phyloP scores from a whole-genome alignment of 768 basidiomycete species.

The Royoungia palumana region DNA sequence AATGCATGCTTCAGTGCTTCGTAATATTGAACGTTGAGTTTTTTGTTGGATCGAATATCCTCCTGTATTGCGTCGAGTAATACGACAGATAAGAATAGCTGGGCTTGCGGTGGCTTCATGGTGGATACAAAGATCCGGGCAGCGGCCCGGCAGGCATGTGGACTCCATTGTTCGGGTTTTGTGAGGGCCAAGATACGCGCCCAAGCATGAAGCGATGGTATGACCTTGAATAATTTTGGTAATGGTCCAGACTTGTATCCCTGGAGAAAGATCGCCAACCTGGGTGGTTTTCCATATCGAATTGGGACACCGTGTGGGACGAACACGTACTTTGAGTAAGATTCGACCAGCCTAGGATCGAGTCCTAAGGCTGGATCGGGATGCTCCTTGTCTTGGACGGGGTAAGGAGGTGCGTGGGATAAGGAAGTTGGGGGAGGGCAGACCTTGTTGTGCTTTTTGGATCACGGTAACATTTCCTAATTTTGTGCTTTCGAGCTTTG shows the following conservation, averaged over 20 bases:
- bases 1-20: conserved; percentile 88
- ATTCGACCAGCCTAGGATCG: conserved; percentile 88
- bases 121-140: conserved; percentile 95
- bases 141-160: conserved; percentile 91
- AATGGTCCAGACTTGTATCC: conserved; percentile 92
- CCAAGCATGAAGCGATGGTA: conserved; percentile 94
- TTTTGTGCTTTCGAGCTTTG: conserved; percentile 77
- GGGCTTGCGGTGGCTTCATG: conserved; percentile 93
- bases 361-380: conserved; percentile 85
- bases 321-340: conserved; percentile 79
- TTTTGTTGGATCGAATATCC: conserved; percentile 83
- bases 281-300: conserved; percentile 31
- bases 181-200: conserved; percentile 93
- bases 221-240: conserved; percentile 97
- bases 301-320: neutral
- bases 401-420: conserved; percentile 3
- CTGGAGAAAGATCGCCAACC: conserved; percentile 80
- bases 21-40: conserved; percentile 90
- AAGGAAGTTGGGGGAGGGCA: neutral
- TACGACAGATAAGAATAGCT: conserved; percentile 89
- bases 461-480: conserved; percentile 51
- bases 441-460: conserved; percentile 61
- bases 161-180: conserved; percentile 89
- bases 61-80: conserved; percentile 85
- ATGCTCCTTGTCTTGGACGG: conserved; percentile 42